phyloP scores from a whole-genome alignment of 139 green algal species.

The Desmodesmus armatus region DNA sequence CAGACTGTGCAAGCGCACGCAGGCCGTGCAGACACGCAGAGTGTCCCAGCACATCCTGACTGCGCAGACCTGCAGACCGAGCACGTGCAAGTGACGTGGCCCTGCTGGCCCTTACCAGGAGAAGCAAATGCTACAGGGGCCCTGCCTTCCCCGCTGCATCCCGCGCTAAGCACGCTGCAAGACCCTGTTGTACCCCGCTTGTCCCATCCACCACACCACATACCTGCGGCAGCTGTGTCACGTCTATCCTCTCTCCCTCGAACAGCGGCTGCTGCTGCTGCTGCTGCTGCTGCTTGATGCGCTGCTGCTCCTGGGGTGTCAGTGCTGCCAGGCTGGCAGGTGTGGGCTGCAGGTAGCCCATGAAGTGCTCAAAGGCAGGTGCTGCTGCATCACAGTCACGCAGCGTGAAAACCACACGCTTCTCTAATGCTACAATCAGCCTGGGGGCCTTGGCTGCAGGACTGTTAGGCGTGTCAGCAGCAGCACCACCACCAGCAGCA shows the following conservation, averaged over 20 bases:
- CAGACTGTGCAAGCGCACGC: background rate
- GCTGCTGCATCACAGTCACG: slow-evolving; percentile 25
- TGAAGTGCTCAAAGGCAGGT: slow-evolving; percentile 43
- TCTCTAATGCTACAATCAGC: slow-evolving; percentile 38
- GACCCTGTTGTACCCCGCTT: background rate
- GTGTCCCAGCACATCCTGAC: too few relatives aligned
- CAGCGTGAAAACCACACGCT: slow-evolving; percentile 50
- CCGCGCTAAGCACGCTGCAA: background rate
- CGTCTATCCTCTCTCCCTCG: background rate
- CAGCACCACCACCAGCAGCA: background rate
- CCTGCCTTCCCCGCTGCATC: too few relatives aligned
- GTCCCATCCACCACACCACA: background rate
- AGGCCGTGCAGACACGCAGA: too few relatives aligned
- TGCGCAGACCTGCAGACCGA: background rate
- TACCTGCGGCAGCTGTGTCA: slow-evolving; percentile 18
- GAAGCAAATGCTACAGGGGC: background rate
- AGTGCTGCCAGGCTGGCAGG: background rate
- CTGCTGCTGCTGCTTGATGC: slow-evolving; percentile 8
- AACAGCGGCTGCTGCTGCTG: slow-evolving; percentile 35
- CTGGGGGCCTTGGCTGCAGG: background rate
- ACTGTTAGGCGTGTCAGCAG: background rate
- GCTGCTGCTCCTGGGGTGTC: background rate
- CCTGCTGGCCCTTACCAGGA: background rate
- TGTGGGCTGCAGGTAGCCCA: slow-evolving; percentile 10
- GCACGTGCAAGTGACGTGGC: background rate